Base-by-base conservation (phyloP, 768 basidiomycete genomes). In the Pleurotus tuoliensis region DNA sequence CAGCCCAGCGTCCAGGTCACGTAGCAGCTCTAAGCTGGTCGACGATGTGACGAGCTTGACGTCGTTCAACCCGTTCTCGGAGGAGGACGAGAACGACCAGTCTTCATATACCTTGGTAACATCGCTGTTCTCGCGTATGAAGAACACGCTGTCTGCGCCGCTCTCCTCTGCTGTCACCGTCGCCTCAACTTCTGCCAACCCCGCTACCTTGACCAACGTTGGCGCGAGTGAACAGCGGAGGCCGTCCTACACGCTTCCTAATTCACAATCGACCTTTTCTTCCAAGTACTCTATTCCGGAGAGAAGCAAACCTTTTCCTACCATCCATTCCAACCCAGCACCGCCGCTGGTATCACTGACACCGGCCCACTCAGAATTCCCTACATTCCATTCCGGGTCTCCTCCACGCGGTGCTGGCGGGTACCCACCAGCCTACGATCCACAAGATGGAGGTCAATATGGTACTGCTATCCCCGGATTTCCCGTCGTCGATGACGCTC, bases 41-140 rank as follows among this genome's bases (percentile, higher is more conserved):
- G 76, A 79, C 64, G 90, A 90, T 75, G 79, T 86, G 44, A 79
- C 81, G 45, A 83, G 84, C 65, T 73, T 94, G 56, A 94, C 93
- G 25, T 90, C 90, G 49, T 92, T 89, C 78, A 94, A 94, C 67
- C 91, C 91, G 5, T 94, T 93, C 74, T 84, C 89, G n/a, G 90
- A 92, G 66, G 93, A 94, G 67, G 92, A 94, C 66, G 92, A 94
- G 70, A 83, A 91, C 66, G 92, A 93, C 61, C 87, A 90, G 63
- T 88, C 90, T 6, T 92, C 90, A 13, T 92, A 92, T 67, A 86
- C 90, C 5, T 76, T 94, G 55, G 87, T 94, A 57, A 84, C 90
- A 0, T 90, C 88, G 18, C 74, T 94, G 24, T 80, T 94, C 55
- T 90, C 86, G 30, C 83, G 86, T 60, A 82, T 94, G 77, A 92